Base-by-base conservation (phyloP, 1,284 basidiomycete species). In the Sporisorium reilianum region DNA sequence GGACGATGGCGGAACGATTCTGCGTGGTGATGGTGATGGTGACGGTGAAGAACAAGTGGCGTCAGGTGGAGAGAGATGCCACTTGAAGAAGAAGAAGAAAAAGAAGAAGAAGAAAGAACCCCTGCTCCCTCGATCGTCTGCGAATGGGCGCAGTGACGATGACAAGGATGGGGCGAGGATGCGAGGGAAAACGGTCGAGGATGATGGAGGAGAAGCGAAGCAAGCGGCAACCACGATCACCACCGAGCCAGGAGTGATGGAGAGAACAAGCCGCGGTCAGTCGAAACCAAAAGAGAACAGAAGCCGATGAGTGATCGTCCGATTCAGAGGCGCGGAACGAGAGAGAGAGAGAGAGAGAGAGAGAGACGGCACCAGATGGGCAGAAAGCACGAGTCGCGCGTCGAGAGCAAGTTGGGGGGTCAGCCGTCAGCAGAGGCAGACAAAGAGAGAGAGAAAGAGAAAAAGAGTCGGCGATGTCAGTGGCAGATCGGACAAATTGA, bases 71-170 rank as follows among this genome's bases (percentile, higher is more conserved):
- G 9, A 25, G 32, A 23, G 30, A 34, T 14, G 32, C 48, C 30
- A 25, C 32, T 25, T 41, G 5, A 25, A 9, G 32, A n/a, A 40
- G n/a, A 25, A 34, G 8, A 28, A 60, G 14, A n/a, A 14, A 25
- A 18, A 32, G 10, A 22, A 30, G 10, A 30, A 6, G 30, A 30
- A 34, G 18, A 30, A n/a, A 25, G 23, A 16, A 48, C 11, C 14
- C 36, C 55, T 58, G 54, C 45, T 54, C 55, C 51, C 50, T 58
- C 44, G 34, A 58, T 44, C 55, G 51, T 64, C 41, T 40, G 55
- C 62, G 44, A 38, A n/a, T 2, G 51, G 34, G 28, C 55, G 45
- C 62, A 54, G 62, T 36, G 34, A 64, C 50, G 55, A 57, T 49
- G 41, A 23, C 23, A 34, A 36, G 40, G 14, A 36, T 5, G 49